Evolutionary conservation across 2,329 filamentous ascomycete genomes (phyloP), one percentile per base, ranked within the genome.

Genomic region (Aspergillus clavatus): DNA sequence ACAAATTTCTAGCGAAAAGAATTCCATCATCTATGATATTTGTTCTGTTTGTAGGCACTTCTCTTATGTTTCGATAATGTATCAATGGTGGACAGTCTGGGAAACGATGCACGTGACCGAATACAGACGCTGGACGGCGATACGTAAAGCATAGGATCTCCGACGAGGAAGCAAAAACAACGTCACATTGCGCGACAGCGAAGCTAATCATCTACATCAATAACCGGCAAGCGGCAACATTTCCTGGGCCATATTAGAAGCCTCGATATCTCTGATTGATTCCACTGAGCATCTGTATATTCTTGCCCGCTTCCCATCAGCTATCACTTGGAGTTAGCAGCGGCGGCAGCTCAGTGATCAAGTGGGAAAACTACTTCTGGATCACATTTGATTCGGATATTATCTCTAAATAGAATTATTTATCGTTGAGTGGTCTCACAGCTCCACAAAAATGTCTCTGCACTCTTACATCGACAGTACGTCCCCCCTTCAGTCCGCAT

Each of bases 401-500:
- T 33, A 10, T 35, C 10, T 16, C 19, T 35, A 10, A 35, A 11
- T 16, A 8, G 6, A 2, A 7, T 21, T 35, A 6, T 11, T 16
- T 16, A 14, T 35, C 31, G 19, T 38, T 26, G 21, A 26, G 14
- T 18, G 36, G 36, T 22, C 14, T 26, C 36, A 21, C 36, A 29
- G 18, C 21, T 26, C 16, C 55, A 45, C 50, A n/a, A n/a, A n/a
- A n/a, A 79, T 79, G 76, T 79, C 76, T 59, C 71, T 79, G 38
- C 70, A 76, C 54, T 51, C 63, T 49, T 78, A 76, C 63, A 70
- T 79, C 51, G 76, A 78, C 56, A 77, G 76, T 79, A 60, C 65
- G 72, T 58, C 46, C 26, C 16, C 7, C 6, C 16, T 19, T 23
- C 23, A n/a, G 22, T n/a, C 7, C n/a, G 43, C 11, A 21, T 18